These are phyloP conservation scores for Maudiozyma barnettii DNA, from an alignment of 805 yeast genomes.

Conservation along the genomic window DNA sequence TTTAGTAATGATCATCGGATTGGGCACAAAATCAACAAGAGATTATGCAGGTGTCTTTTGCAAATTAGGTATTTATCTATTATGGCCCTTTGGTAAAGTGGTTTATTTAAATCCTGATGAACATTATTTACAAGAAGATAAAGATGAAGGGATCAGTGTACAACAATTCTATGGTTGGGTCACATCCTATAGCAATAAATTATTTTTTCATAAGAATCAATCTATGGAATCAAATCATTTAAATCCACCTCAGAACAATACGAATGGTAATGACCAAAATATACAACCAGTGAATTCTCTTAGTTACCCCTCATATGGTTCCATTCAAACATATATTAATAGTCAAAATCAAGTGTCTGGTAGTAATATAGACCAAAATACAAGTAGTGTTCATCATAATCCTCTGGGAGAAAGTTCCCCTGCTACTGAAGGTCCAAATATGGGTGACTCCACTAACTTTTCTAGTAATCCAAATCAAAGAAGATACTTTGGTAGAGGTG, in stretches of 20 bases:
- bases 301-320: conserved; percentile 17
- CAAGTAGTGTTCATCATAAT: neutral
- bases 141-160: conserved; percentile 75
- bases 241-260: conserved; percentile 8
- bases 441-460: neutral
- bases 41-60: conserved; percentile 54
- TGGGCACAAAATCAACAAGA: conserved; percentile 39
- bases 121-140: conserved; percentile 77
- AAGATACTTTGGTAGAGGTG: conserved; percentile 83
- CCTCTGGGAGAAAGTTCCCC: neutral
- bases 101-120: conserved; percentile 71
- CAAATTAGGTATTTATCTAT: conserved; percentile 58
- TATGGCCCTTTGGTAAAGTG: conserved; percentile 84
- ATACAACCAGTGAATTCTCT: neutral
- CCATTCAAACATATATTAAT: conserved; percentile 24
- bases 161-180: conserved; percentile 88
- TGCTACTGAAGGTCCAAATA: neutral
- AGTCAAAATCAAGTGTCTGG: conserved; percentile 1
- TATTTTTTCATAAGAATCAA: conserved; percentile 47
- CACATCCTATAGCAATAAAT: conserved; percentile 58
- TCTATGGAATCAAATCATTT: conserved; percentile 9
- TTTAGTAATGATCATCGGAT: conserved; percentile 33
- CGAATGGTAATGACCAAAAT: neutral
- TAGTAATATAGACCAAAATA: neutral
- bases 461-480: conserved; percentile 23